Base-by-base conservation (phyloP, 176 grass and related monocot species). In the Musa itinerans region DNA sequence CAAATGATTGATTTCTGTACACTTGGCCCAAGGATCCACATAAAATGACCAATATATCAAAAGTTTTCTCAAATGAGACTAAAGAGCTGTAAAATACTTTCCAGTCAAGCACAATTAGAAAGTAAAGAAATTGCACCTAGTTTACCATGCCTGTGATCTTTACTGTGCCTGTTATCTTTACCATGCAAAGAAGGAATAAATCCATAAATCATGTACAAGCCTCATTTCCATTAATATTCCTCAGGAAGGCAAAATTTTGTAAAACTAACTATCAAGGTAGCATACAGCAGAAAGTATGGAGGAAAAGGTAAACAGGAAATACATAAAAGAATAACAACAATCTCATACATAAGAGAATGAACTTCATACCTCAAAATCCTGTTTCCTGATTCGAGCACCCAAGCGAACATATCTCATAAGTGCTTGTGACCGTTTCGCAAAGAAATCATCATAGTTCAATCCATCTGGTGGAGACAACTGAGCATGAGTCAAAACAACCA, bases 401-500 rank as follows among this genome's bases (percentile, higher is more conserved):
- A 53, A 62, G 25, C 68, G 78, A 48, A 80, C 63, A n/a, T 24
- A 64, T 51, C 64, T 80, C 50, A 73, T 29, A 80, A 80, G 78
- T 53, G 69, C 43, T 72, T 72, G 69, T 29, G 78, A 72, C 17
- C 78, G 55, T 72, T 12, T 80, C 8, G 34, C 69, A 64, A 80
- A 73, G 68, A 80, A 80, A 19, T 80, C 78, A 52, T 80, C 68
- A 80, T 73, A 73, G 69, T 20, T 65, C 21, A 80, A 27, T 13
- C 78, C 78, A 72, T 80, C 78, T 11, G 78, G 78, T 63, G 78
- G 78, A 51, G 78, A 80, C 22, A 72, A 9, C 27, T 80, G 78
- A 27, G 68, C 68, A 72, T 80, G 78, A 53, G 78, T 80, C 29
- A 80, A 80, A 24, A 72, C 69, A 63, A 80, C 55, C 69, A 73